Evolutionary conservation across 257 asterid genomes (phyloP).

Genomic region (Vinca minor): DNA sequence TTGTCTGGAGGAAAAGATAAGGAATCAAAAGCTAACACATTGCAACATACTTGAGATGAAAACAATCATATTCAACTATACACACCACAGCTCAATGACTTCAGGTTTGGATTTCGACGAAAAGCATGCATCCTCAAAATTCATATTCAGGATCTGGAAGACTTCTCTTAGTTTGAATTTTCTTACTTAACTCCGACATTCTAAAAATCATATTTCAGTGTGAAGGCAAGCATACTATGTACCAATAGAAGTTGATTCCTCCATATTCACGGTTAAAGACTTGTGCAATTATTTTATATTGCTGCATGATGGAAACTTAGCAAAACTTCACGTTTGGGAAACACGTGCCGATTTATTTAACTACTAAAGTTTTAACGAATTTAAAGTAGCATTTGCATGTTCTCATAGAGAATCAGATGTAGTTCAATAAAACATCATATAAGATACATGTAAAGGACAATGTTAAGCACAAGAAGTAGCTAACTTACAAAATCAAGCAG

Average conservation of each 20-base stretch:
- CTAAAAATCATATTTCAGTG: not conserved
- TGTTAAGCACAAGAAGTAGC: not conserved
- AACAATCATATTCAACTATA: not conserved
- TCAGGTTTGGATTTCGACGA: not conserved
- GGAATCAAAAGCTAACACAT: slow-evolving; percentile 13
- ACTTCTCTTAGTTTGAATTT: not conserved
- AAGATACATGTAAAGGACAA: not conserved
- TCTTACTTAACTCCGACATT: not conserved
- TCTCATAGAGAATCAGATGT: not conserved
- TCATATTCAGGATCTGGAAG: not conserved
- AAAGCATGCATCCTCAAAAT: not conserved
- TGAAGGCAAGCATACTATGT: not conserved
- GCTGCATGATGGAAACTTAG: not conserved
- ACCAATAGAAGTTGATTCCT: not conserved
- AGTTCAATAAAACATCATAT: not conserved
- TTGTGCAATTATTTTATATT: not conserved
- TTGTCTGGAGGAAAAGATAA: slow-evolving; percentile 40
- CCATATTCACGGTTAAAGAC: not conserved
- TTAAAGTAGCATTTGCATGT: not conserved
- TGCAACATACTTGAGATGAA: not conserved
- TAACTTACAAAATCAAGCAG: slow-evolving; percentile 87
- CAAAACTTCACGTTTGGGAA: not conserved
- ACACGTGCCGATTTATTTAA: not conserved
- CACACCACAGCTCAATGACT: not conserved
- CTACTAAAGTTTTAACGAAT: not conserved